Conservation (phyloP, 345 rosid genomes). For the Bruguiera sexangula region DNA sequence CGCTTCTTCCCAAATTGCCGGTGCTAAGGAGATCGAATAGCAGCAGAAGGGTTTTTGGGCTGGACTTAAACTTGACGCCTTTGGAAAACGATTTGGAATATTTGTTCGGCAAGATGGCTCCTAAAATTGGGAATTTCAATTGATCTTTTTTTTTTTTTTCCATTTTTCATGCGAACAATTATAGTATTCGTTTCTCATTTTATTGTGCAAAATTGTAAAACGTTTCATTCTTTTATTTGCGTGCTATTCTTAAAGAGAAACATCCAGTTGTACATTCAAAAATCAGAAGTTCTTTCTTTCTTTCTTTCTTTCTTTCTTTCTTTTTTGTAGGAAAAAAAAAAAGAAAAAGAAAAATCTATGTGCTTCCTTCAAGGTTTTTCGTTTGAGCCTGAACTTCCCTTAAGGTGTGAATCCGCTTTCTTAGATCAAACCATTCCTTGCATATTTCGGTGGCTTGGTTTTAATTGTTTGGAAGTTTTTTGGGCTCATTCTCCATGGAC, state of each 20-base stretch:
- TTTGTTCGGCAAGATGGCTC: slow-evolving; percentile 54
- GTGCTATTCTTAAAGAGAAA: background rate
- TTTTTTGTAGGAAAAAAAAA: too few relatives aligned
- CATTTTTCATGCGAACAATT: background rate
- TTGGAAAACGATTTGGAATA: slow-evolving; percentile 66
- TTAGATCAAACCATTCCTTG: too few relatives aligned
- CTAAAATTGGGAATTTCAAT: slow-evolving; percentile 43
- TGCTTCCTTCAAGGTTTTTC: too few relatives aligned
- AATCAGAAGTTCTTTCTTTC: too few relatives aligned
- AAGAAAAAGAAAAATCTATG: too few relatives aligned
- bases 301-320: too few relatives aligned
- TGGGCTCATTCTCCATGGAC: too few relatives aligned
- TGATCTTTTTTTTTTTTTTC: slow-evolving; percentile 11
- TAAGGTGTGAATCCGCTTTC: too few relatives aligned
- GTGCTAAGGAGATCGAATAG: slow-evolving; percentile 51
- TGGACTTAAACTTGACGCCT: slow-evolving; percentile 78
- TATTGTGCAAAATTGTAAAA: background rate
- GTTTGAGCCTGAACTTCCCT: too few relatives aligned
- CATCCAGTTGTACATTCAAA: background rate
- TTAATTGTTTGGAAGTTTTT: too few relatives aligned
- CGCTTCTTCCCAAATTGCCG: slow-evolving; percentile 29
- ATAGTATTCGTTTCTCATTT: background rate
- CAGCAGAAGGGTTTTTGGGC: slow-evolving; percentile 40
- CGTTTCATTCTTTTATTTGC: background rate
- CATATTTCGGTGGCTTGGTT: too few relatives aligned